phyloP scores from a whole-genome alignment of 2,329 filamentous ascomycete species.

The Neonectria neomacrospora region DNA sequence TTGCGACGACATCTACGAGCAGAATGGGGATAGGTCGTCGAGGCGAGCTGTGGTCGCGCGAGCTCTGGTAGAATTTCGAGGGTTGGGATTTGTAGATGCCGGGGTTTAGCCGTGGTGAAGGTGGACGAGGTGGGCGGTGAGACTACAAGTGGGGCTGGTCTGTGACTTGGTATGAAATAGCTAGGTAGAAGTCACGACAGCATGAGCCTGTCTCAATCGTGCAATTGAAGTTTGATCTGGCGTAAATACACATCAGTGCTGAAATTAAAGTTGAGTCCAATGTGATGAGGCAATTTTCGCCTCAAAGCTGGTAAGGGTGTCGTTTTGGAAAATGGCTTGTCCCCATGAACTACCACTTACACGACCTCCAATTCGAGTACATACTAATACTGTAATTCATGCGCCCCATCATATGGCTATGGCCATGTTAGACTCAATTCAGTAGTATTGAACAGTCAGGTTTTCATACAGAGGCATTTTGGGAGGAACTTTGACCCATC shows the following conservation, averaged over 20 bases:
- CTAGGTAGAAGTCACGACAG: background rate
- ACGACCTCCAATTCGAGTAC: background rate
- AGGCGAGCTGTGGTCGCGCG: slow-evolving; percentile 29
- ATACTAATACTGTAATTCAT: too few species aligned
- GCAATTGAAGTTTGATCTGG: background rate
- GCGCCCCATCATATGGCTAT: too few species aligned
- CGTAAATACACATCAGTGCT: background rate
- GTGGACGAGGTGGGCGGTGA: slow-evolving; percentile 21
- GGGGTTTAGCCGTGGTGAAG: slow-evolving; percentile 47
- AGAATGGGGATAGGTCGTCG: slow-evolving; percentile 28
- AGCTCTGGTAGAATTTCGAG: slow-evolving; percentile 40
- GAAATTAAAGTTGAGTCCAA: background rate
- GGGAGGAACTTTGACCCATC: background rate
- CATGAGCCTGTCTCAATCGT: background rate
- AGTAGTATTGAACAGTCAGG: too few species aligned
- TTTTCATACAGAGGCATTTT: slow-evolving; percentile 5
- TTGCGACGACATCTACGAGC: slow-evolving; percentile 50
- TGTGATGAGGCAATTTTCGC: too few species aligned
- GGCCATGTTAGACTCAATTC: too few species aligned
- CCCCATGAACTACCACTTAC: background rate
- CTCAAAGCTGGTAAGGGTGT: too few species aligned
- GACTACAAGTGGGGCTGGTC: slow-evolving; percentile 19
- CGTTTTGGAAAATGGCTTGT: background rate
- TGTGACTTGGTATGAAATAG: background rate
- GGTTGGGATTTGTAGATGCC: slow-evolving; percentile 31